Base-by-base conservation (phyloP, 345 rosid species). In the Bretschneidera sinensis region DNA sequence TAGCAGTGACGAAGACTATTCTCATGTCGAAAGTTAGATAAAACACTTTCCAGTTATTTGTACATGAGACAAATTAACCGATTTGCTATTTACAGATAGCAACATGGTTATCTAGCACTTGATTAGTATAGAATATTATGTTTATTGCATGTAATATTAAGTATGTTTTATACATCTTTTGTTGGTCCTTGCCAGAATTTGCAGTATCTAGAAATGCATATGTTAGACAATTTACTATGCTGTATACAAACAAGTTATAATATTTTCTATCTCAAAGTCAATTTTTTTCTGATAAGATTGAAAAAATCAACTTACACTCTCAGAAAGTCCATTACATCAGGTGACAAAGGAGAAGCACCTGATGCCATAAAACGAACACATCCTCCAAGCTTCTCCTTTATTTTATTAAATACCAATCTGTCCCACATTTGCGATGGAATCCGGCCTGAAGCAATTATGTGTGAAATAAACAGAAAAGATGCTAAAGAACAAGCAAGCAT, bases 301-400 rank as follows among this genome's bases (percentile, higher is more conserved):
- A 39, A 13, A 39, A 39, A 39, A 5, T 7, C 62, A 57, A 76
- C 86, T 82, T 85, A 92, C 98, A 92, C 85, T 74, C 74, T 78
- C 80, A 92, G 72, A 67, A 92, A 92, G 69, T 87, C 94, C 88
- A 85, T 65, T 22, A 92, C 79, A 69, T 89, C 94, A 24, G 98
- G 82, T 50, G 97, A 87, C 78, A 92, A 60, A 7, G 97, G 98
- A 33, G 98, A 89, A 78, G 97, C 97, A 68, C 94, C 98, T 35
- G 97, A 92, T 6, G 61, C 85, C 80, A 92, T 64, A 59, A 75
- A 67, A 33, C 89, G 91, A 24, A 92, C 84, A 60, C 82, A 76
- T 55, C 98, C 98, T 58, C 98, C 97, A 56, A 92, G 92, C 73
- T 77, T 89, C 48, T 77, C 94, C 71, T 64, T 85, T 57, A 89